Conservation (phyloP, 495 filamentous ascomycete species). For the Choiromyces venosus region DNA sequence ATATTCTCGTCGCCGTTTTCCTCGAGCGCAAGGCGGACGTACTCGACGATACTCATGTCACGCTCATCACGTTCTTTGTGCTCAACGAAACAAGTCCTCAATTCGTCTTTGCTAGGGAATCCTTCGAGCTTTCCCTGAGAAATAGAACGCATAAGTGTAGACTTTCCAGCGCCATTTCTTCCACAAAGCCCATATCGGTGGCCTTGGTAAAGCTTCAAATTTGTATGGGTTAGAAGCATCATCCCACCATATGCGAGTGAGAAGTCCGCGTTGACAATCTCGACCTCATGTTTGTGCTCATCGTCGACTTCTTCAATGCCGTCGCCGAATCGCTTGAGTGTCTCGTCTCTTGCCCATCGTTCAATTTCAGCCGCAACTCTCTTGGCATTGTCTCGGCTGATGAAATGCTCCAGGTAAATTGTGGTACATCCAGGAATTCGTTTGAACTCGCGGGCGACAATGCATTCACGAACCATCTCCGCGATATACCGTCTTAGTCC, state of each 20-base stretch:
- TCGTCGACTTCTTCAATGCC: constrained; percentile 28
- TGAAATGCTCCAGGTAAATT: constrained; percentile 70
- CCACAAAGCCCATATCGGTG: constrained; percentile 96
- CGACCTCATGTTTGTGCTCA: constrained; percentile 55
- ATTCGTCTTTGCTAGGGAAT: constrained; percentile 82
- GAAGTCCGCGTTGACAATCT: constrained; percentile 98
- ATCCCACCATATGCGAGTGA: constrained; percentile 97
- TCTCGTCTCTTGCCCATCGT: constrained; percentile 37
- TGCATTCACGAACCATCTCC: constrained; percentile 81
- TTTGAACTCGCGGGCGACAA: constrained; percentile 71
- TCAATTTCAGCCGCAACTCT: constrained; percentile 32
- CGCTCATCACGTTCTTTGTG: constrained; percentile 91
- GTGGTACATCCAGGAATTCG: constrained; percentile 61
- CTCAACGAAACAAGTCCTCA: constrained; percentile 96
- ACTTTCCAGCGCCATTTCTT: constrained; percentile 95
- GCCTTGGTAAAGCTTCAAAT: constrained; percentile 86
- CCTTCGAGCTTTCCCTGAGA: constrained; percentile 93
- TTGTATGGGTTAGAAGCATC: constrained; percentile 94
- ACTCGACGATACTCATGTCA: constrained; percentile 90
- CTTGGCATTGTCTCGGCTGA: constrained; percentile 62
- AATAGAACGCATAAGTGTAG: constrained; percentile 95
- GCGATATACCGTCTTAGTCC: constrained; percentile 68
- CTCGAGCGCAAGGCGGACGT: constrained; percentile 57
- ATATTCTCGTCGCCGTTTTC: constrained; percentile 28
- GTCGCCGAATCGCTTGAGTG: constrained; percentile 35